These are phyloP conservation scores for Chaetomium sp. DNA, from an alignment of 2,329 filamentous ascomycete species.

Conservation along the genomic window DNA sequence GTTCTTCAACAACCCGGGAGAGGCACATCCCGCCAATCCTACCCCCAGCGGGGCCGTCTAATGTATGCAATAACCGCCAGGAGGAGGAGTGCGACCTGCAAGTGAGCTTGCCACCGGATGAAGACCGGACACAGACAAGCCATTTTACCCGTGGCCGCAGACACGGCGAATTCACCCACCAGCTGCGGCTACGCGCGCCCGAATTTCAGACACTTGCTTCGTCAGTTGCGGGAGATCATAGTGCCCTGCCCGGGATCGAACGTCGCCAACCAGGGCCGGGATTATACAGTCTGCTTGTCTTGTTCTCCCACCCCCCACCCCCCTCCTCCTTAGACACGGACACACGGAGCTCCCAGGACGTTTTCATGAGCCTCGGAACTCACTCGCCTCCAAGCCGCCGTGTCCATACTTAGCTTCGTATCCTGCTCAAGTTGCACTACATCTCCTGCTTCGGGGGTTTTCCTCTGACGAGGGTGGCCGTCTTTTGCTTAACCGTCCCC, in stretches of 20 bases:
- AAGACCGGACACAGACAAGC: constrained; percentile 31
- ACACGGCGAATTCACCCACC: constrained; percentile 37
- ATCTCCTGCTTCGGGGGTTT: constrained; percentile 8
- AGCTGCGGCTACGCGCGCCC: constrained; percentile 37
- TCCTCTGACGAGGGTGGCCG: constrained; percentile 23
- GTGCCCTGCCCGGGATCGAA: constrained; percentile 12
- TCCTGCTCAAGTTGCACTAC: constrained; percentile 7
- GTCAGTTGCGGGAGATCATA: constrained; percentile 30
- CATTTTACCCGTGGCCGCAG: constrained; percentile 38
- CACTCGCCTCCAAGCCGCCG: constrained; percentile 3
- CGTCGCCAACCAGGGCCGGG: constrained; percentile 10
- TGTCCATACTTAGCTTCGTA: constrained; percentile 22
- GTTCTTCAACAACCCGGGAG: constrained; percentile 12
- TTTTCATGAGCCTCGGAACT: constrained; percentile 16
- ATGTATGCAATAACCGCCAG: constrained; percentile 31
- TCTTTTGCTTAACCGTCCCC: constrained; percentile 15
- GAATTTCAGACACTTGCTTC: constrained; percentile 30
- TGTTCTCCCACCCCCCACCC: constrained; percentile 1
- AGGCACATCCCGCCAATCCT: constrained; percentile 21
- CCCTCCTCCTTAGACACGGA: constrained; percentile 20
- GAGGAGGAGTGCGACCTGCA: constrained; percentile 26
- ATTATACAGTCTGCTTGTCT: not conserved
- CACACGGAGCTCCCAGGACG: constrained; percentile 18
- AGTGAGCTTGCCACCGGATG: constrained; percentile 35
- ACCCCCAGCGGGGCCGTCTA: constrained; percentile 24